A percentile compares a stretch with the other conserved stretches of the same genome.
phyloP scores from a whole-genome alignment of 2,329 filamentous ascomycete genomes.

The Colletotrichum eleusines region DNA sequence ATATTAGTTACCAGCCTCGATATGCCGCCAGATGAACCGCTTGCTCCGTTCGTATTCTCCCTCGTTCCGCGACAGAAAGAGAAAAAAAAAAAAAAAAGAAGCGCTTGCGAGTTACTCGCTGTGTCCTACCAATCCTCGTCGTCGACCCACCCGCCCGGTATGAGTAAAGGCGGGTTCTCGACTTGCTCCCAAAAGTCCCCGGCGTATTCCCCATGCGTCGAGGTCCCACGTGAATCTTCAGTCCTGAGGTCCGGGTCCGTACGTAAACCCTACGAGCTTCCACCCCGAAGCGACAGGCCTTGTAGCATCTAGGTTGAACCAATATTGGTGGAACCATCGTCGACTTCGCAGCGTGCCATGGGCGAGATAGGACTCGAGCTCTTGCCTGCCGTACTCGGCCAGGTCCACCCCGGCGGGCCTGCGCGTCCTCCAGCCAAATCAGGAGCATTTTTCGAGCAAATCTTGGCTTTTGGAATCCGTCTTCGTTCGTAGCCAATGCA shows the following conservation, averaged over 20 bases:
- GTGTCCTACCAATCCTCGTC: background rate
- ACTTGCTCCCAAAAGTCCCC: constrained; percentile 26
- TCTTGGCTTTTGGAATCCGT: background rate
- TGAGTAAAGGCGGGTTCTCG: background rate
- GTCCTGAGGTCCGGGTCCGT: background rate
- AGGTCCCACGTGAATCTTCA: constrained; percentile 22
- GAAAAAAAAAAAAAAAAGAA: no score
- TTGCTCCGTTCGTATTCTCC: background rate
- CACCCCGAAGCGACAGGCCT: background rate
- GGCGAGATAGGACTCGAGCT: background rate
- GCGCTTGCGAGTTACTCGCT: background rate
- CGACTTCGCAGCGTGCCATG: rapidly evolving
- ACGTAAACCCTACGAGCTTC: background rate
- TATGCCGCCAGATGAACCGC: background rate
- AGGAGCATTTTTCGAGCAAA: rapidly evolving
- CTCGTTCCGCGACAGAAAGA: background rate
- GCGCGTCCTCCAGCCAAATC: background rate
- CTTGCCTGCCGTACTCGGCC: background rate
- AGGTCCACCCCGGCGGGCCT: background rate
- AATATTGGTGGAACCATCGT: background rate
- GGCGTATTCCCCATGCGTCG: constrained; percentile 6
- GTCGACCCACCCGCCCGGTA: constrained; percentile 21
- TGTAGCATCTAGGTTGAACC: background rate
- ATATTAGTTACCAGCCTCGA: background rate
- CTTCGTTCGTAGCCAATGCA: no score